A percentile compares a stretch with the other conserved stretches of the same genome.
Evolutionary conservation across 768 basidiomycete species (phyloP).

Genomic region (Pleurotus giganteus): DNA sequence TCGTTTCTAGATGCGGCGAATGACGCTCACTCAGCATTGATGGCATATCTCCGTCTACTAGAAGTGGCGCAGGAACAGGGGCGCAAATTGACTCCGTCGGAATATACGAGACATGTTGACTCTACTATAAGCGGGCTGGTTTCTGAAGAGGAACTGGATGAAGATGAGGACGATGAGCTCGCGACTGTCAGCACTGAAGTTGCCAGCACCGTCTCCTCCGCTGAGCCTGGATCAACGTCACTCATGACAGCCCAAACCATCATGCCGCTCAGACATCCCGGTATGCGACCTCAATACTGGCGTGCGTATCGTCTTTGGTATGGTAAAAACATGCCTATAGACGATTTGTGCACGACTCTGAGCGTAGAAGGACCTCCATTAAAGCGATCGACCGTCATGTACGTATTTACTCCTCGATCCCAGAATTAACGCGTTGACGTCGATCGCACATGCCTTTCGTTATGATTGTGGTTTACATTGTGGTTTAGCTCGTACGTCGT

Average conservation of each 20-base stretch:
- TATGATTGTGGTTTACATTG: not conserved
- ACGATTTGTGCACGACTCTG: slow-evolving; percentile 28
- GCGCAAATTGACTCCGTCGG: slow-evolving; percentile 1
- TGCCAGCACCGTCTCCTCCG: not conserved
- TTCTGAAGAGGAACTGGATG: slow-evolving; percentile 12
- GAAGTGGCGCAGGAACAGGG: slow-evolving; percentile 21
- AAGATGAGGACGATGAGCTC: slow-evolving; percentile 6
- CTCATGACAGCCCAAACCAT: not conserved
- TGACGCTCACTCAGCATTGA: slow-evolving; percentile 32
- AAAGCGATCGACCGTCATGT: slow-evolving; percentile 31
- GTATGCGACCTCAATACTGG: slow-evolving; percentile 24
- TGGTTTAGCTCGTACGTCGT: slow-evolving; percentile 29
- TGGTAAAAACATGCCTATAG: slow-evolving; percentile 22
- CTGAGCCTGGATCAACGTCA: not conserved
- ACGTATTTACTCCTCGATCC: slow-evolving; percentile 11
- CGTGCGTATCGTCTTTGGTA: slow-evolving; percentile 35
- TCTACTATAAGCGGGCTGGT: slow-evolving; percentile 2
- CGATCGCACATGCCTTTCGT: not conserved
- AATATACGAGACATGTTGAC: slow-evolving; percentile 9
- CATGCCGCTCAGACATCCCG: not conserved
- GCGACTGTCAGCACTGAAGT: not conserved
- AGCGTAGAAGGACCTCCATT: slow-evolving; percentile 19
- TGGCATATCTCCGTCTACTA: slow-evolving; percentile 27
- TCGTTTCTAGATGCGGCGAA: slow-evolving; percentile 34
- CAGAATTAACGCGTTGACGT: too few species aligned